Conservation (phyloP, 768 basidiomycete species). For the Boletus tomentosulus region DNA sequence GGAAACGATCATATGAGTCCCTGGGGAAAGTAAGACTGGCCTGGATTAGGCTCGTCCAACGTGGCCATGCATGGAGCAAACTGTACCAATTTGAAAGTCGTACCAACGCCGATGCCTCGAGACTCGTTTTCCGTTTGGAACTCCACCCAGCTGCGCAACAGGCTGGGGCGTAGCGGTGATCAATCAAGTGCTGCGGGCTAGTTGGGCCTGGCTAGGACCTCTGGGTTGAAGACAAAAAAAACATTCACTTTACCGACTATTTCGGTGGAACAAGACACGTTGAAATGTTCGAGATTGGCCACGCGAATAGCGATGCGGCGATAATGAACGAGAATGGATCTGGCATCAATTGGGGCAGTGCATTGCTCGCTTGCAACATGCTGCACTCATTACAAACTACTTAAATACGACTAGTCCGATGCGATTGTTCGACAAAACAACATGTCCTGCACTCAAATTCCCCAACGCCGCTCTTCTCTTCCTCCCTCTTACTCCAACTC, state of each 20-base stretch:
- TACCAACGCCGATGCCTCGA: slow-evolving; percentile 21
- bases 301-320: slow-evolving; percentile 13
- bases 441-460: slow-evolving; percentile 9
- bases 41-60: slow-evolving; percentile 4
- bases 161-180: slow-evolving; percentile 6
- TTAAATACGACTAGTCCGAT: slow-evolving; percentile 12
- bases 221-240: background rate
- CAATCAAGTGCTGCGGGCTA: slow-evolving; percentile 9
- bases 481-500: slow-evolving; percentile 12
- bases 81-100: slow-evolving; percentile 12
- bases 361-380: slow-evolving; percentile 1
- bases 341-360: slow-evolving; percentile 1
- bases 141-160: background rate
- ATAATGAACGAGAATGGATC: background rate
- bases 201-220: slow-evolving; percentile 1
- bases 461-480: slow-evolving; percentile 13
- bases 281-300: background rate
- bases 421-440: slow-evolving; percentile 5
- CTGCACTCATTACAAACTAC: background rate
- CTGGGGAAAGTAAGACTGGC: slow-evolving; percentile 13
- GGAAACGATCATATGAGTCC: slow-evolving; percentile 6
- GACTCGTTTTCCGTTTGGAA: slow-evolving; percentile 20
- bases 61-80: slow-evolving; percentile 9
- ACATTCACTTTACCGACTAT: background rate
- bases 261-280: slow-evolving; percentile 5